phyloP scores from a whole-genome alignment of 768 basidiomycete species.

The Russula olivacea region DNA sequence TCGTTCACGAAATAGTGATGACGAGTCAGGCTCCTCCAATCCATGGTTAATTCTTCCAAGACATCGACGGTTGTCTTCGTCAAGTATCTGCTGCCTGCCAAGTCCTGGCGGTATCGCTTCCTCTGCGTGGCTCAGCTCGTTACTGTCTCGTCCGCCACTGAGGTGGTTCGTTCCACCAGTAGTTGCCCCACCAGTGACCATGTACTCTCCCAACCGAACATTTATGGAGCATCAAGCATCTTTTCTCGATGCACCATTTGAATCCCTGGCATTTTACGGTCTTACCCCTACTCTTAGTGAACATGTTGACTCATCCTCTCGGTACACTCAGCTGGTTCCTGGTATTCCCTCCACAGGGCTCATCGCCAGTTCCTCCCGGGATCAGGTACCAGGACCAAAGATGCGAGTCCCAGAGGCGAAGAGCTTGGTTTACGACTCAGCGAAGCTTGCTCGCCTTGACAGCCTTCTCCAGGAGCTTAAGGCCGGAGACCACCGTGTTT shows the following conservation, averaged over 20 bases:
- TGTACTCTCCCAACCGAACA: constrained; percentile 68
- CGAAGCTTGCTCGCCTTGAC: constrained; percentile 90
- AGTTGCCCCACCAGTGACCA: constrained; percentile 75
- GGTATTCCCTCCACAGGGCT: constrained; percentile 63
- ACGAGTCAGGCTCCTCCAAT: constrained; percentile 22
- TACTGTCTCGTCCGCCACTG: constrained; percentile 70
- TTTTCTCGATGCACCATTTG: constrained; percentile 60
- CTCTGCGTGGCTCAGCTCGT: constrained; percentile 65
- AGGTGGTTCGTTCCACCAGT: constrained; percentile 84
- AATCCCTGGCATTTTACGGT: constrained; percentile 77
- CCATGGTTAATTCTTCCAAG: constrained; percentile 35
- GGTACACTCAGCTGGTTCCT: constrained; percentile 48
- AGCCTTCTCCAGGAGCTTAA: constrained; percentile 87
- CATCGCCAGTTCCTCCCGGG: constrained; percentile 52
- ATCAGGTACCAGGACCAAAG: constrained; percentile 72
- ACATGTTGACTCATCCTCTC: constrained; percentile 43
- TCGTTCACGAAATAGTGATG: constrained; percentile 7
- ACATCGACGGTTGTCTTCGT: constrained; percentile 28
- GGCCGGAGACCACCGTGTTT: constrained; percentile 83
- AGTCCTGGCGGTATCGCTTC: constrained; percentile 55
- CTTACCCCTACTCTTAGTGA: constrained; percentile 63
- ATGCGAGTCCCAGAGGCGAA: constrained; percentile 96
- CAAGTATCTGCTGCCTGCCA: constrained; percentile 41
- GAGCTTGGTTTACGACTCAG: constrained; percentile 92
- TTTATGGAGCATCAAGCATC: constrained; percentile 68